Evolutionary conservation across 169 alveolate genomes (phyloP).

Genomic region (Plasmodium relictum): DNA sequence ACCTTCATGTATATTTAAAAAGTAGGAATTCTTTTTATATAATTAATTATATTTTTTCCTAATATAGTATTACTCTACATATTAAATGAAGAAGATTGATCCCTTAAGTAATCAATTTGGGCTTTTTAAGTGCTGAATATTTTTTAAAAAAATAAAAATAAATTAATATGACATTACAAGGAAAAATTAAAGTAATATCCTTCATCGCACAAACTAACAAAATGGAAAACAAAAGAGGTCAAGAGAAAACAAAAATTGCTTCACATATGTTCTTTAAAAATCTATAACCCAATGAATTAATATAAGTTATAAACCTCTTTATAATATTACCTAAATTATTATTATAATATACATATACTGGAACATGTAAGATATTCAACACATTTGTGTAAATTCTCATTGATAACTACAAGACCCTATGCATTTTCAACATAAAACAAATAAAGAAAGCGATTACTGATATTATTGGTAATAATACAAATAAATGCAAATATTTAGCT

Average conservation of each 20-base stretch:
- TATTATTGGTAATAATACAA: conserved; percentile 46
- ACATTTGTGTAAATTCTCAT: conserved; percentile 73
- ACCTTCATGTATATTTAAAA: conserved; percentile 16
- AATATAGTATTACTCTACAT: conserved; percentile 78
- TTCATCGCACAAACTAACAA: conserved; percentile 56
- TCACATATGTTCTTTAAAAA: conserved; percentile 78
- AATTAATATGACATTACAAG: conserved; percentile 38
- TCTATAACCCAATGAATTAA: conserved; percentile 78
- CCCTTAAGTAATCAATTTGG: conserved; percentile 78
- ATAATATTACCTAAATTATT: conserved; percentile 79
- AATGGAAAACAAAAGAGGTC: conserved; percentile 43
- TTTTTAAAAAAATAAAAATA: conserved; percentile 56
- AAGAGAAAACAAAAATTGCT: conserved; percentile 60
- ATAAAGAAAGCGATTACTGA: conserved; percentile 39
- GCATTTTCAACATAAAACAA: conserved; percentile 30
- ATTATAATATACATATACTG: conserved; percentile 78
- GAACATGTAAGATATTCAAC: conserved; percentile 64
- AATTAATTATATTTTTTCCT: conserved; percentile 78
- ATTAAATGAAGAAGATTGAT: conserved; percentile 78
- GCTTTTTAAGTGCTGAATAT: conserved; percentile 79
- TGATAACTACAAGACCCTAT: conserved; percentile 77
- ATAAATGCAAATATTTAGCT: conserved; percentile 26
- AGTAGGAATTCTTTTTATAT: conserved; percentile 37
- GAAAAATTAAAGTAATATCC: conserved; percentile 66
- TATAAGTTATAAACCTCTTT: conserved; percentile 79